phyloP scores from a whole-genome alignment of 345 rosid species.

The Citrus maxima region DNA sequence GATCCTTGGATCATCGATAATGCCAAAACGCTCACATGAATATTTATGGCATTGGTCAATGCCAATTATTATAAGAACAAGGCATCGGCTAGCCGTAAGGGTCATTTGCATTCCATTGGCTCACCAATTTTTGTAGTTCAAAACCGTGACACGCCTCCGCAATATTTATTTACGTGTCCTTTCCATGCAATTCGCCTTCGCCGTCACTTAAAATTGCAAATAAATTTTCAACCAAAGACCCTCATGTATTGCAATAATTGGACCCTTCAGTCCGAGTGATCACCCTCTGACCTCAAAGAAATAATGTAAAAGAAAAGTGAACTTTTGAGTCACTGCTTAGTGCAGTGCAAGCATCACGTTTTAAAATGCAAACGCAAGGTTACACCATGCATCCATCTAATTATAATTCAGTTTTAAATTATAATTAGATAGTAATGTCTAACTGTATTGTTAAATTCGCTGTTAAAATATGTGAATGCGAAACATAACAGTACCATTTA shows the following conservation, averaged over 20 bases:
- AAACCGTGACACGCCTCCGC: conserved; percentile 4
- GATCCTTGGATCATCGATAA: not conserved
- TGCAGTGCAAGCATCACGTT: not conserved
- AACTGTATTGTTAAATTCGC: too few species aligned
- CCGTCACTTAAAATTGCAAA: conserved; percentile 1
- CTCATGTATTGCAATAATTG: not conserved
- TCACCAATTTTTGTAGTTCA: conserved; percentile 8
- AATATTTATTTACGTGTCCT: not conserved
- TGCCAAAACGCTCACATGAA: conserved; percentile 13
- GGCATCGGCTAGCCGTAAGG: not conserved
- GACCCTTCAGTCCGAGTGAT: not conserved
- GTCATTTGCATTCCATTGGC: conserved; percentile 12
- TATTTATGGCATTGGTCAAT: not conserved
- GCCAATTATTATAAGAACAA: conserved; percentile 1
- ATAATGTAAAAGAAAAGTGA: not conserved
- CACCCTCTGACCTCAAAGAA: not conserved
- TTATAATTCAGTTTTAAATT: not conserved
- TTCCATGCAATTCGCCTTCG: not conserved
- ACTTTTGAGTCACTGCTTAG: too few species aligned
- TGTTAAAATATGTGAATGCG: too few species aligned
- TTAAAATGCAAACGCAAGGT: not conserved
- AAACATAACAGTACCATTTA: too few species aligned
- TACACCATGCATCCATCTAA: too few species aligned
- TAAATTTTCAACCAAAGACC: not conserved
- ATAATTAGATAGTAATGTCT: not conserved